phyloP scores from a whole-genome alignment of 2,329 filamentous ascomycete genomes.

The Paraphoma chrysanthemicola region DNA sequence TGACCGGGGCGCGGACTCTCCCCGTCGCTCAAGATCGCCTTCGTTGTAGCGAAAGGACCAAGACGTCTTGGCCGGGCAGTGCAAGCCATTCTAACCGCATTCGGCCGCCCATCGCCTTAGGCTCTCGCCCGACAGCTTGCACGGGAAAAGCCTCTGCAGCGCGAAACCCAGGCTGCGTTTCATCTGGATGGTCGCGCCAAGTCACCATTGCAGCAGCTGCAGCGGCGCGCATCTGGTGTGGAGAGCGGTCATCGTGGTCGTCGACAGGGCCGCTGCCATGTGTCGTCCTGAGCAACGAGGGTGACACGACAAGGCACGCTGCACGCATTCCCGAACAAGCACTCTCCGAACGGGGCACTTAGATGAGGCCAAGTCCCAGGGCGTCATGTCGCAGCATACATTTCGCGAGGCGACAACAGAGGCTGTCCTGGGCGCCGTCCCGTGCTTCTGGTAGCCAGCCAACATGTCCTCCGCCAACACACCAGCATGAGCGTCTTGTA shows the following conservation, averaged over 20 bases:
- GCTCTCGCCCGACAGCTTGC: neutral
- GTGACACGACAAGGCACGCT: conserved; percentile 9
- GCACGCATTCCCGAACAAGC: conserved; percentile 9
- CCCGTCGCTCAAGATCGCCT: neutral
- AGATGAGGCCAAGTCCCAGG: conserved; percentile 29
- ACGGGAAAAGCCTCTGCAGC: neutral
- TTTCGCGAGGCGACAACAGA: conserved; percentile 3
- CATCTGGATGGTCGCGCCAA: neutral
- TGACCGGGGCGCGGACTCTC: neutral
- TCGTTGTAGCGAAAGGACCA: neutral
- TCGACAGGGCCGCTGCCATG: conserved; percentile 5
- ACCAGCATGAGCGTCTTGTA: conserved; percentile 10
- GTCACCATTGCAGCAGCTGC: conserved; percentile 3
- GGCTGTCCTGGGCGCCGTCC: neutral
- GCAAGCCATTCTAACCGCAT: neutral
- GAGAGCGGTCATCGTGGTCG: neutral
- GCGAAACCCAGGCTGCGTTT: neutral
- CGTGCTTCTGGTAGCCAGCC: conserved; percentile 13
- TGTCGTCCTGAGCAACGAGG: neutral
- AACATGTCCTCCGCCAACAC: conserved; percentile 2
- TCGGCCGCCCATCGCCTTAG: neutral
- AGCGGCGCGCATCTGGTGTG: neutral
- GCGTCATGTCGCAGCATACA: conserved; percentile 17
- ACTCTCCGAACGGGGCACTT: conserved; percentile 14
- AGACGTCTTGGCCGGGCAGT: neutral